Base-by-base conservation (phyloP, 192 early-diverging fungal genomes). In the Spizellomyces punctatus region DNA sequence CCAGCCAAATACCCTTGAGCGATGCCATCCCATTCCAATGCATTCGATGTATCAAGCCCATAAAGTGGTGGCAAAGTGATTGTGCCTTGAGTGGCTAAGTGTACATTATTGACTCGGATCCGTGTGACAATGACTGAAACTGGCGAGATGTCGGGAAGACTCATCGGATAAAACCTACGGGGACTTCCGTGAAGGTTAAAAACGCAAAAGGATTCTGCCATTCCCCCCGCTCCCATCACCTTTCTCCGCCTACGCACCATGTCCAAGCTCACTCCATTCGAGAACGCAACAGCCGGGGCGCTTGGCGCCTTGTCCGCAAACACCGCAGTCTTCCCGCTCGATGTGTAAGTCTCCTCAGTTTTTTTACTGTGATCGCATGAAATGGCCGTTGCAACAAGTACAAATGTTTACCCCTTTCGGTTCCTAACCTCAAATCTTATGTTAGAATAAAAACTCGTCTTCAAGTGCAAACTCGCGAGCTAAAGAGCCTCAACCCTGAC, bases 391-490 rank as follows among this genome's bases (percentile, higher is more conserved):
- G 27, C 27, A 36, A 36, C 1, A 36, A 54, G 52, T 2, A 54
- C 14, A 19, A 54, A 54, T n/a, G 22, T 27, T 50, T n/a, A 43
- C 5, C 8, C 42, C 48, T 58, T 22, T 46, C 54, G 41, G 27
- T 36, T 36, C 27, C 27, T 36, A 36, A 36, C 27, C 21, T 58
- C 64, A 36, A 49, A 22, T 70, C 68, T 50, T 8, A 19, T 48
- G 43, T 8, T 71, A 94, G 94, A 58, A 92, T 96, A 79, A 99
- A 99, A 78, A 99, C 97, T 10, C 88, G 95, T 52, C 86, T 97
- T 69, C 96, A 98, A 82, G 95, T 98, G n/a, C 95, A 96, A 73
- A 90, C 93, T 21, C 89, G 87, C 66, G 71, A 78, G 50, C 58
- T 86, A 42, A 69, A 72, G 58, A 42, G 69, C 47, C 48, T 65